Conservation (phyloP, 164 flowering plant species). For the Magnolia officinalis region DNA sequence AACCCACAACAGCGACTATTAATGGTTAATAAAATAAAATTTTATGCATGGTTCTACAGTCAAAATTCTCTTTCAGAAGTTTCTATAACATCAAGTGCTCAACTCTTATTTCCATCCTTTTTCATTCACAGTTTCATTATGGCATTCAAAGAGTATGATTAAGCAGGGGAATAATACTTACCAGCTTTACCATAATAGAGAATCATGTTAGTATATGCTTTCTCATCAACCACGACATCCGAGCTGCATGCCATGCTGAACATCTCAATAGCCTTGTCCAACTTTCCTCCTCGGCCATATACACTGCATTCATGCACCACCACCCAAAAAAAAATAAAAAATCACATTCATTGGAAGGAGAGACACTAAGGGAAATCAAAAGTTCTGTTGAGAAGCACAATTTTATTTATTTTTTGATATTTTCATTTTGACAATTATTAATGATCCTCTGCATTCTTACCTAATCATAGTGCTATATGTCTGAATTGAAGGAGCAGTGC, state of each 20-base stretch:
- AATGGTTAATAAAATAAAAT: background rate
- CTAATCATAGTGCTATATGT: slow-evolving; percentile 89
- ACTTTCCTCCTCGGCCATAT: slow-evolving; percentile 62
- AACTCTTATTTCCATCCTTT: background rate
- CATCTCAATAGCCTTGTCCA: slow-evolving; percentile 72
- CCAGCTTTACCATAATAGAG: slow-evolving; percentile 84
- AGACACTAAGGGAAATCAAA: background rate
- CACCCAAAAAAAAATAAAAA: background rate
- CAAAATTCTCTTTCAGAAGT: background rate
- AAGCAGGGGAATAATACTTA: slow-evolving; percentile 14
- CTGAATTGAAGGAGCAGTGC: slow-evolving; percentile 68
- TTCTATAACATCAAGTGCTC: background rate
- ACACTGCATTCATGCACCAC: slow-evolving; percentile 58
- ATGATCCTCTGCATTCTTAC: slow-evolving; percentile 22
- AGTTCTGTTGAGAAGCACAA: background rate
- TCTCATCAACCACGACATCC: slow-evolving; percentile 65
- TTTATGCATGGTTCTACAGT: background rate
- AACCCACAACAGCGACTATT: background rate
- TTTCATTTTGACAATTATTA: background rate
- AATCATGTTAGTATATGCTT: slow-evolving; percentile 72
- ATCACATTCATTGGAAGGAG: slow-evolving; percentile 5
- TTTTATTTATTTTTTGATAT: background rate
- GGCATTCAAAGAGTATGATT: background rate
- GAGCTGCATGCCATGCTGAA: slow-evolving; percentile 48
- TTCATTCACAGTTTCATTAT: background rate